phyloP scores from a whole-genome alignment of 164 flowering plant genomes.

The Stephania cephalantha region DNA sequence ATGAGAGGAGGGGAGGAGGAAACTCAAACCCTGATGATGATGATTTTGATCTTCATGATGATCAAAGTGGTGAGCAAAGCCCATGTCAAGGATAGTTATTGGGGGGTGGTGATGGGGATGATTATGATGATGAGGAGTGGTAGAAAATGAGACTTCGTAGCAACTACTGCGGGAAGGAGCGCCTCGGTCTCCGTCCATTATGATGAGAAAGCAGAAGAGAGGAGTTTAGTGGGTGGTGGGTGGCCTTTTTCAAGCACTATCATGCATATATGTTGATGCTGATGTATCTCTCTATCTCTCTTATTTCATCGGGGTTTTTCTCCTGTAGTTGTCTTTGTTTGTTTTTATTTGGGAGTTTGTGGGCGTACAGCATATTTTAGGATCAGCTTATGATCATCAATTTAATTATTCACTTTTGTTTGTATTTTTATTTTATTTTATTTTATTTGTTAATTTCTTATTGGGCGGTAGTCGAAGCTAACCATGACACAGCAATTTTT shows the following conservation, averaged over 20 bases:
- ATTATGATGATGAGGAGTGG: constrained; percentile 19
- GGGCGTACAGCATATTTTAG: background rate
- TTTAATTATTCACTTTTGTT: no score
- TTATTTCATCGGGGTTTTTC: no score
- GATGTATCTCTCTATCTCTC: no score
- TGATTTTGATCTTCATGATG: constrained; percentile 26
- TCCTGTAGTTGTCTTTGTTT: background rate
- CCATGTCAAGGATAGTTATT: constrained; percentile 25
- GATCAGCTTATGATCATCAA: background rate
- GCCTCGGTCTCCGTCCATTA: constrained; percentile 31
- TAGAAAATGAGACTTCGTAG: constrained; percentile 23
- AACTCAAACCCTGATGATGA: constrained; percentile 24
- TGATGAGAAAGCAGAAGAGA: background rate
- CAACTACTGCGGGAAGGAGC: constrained; percentile 16
- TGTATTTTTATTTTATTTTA: no score
- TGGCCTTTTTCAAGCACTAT: no score
- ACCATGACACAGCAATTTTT: no score
- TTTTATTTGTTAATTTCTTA: no score
- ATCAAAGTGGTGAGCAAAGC: constrained; percentile 42
- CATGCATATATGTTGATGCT: no score
- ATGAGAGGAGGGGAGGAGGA: constrained; percentile 34
- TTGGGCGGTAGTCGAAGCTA: no score
- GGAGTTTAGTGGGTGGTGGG: no score
- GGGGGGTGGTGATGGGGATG: background rate
- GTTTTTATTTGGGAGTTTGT: background rate